phyloP scores from a whole-genome alignment of 345 rosid genomes.

The Citrus glauca region DNA sequence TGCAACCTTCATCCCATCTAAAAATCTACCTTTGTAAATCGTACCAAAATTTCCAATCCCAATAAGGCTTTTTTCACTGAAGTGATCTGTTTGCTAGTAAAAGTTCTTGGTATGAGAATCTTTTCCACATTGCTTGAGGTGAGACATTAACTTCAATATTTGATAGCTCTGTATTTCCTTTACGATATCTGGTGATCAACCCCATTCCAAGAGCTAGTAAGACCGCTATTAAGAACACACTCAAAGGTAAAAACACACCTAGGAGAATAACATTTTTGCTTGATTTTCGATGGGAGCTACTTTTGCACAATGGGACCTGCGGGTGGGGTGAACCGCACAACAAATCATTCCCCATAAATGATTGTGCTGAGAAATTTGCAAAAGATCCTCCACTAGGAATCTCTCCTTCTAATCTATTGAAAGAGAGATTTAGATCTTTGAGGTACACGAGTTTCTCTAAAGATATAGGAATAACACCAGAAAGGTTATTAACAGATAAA shows the following conservation, averaged over 20 bases:
- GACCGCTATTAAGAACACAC: not conserved
- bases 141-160: too few species aligned
- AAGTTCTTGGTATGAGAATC: too few species aligned
- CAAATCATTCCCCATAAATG: not conserved
- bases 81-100: too few species aligned
- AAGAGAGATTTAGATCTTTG: conserved; percentile 1
- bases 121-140: too few species aligned
- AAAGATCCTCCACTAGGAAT: conserved; percentile 8
- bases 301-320: too few species aligned
- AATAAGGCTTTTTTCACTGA: too few species aligned
- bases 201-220: not conserved
- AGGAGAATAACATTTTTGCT: not conserved
- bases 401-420: conserved; percentile 15
- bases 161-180: not conserved
- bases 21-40: too few species aligned
- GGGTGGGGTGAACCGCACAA: not conserved
- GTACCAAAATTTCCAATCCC: too few species aligned
- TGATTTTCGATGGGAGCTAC: not conserved
- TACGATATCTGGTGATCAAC: not conserved
- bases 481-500: conserved; percentile 7
- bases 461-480: conserved; percentile 10
- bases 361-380: not conserved
- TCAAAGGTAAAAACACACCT: not conserved
- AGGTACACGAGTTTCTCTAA: not conserved
- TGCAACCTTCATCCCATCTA: too few species aligned